Evolutionary conservation across 2,329 filamentous ascomycete species (phyloP).

Genomic region (Aspergillus texensis): DNA sequence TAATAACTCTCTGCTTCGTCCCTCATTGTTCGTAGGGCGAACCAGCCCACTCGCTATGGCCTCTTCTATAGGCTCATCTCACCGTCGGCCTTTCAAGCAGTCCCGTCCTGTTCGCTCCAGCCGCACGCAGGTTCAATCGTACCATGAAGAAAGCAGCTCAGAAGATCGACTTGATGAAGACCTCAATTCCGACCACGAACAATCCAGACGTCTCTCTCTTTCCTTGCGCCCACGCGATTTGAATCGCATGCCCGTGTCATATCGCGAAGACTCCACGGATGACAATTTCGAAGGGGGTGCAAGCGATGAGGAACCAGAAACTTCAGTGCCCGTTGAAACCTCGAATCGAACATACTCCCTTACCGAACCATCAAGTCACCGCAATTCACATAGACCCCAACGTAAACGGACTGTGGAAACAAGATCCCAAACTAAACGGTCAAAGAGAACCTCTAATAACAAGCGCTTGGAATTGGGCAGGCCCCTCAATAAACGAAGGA

Average conservation of each 20-base stretch:
- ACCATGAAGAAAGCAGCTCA: constrained; percentile 41
- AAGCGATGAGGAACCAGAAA: constrained; percentile 17
- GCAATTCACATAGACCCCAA: constrained; percentile 12
- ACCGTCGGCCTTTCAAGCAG: constrained; percentile 22
- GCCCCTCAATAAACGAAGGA: constrained; percentile 30
- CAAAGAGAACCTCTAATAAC: constrained; percentile 19
- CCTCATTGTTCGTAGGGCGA: constrained; percentile 18
- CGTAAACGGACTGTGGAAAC: constrained; percentile 23
- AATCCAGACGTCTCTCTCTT: constrained; percentile 23
- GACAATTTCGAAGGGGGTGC: constrained; percentile 22
- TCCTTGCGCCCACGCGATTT: constrained; percentile 36
- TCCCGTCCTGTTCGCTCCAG: constrained; percentile 39
- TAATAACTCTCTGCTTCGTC: constrained; percentile 7
- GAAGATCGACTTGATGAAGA: constrained; percentile 28
- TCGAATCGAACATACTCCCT: constrained; percentile 12
- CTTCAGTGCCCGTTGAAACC: constrained; percentile 14
- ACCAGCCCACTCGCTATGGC: constrained; percentile 30
- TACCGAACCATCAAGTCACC: constrained; percentile 12
- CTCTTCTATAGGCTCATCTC: constrained; percentile 26
- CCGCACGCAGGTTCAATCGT: constrained; percentile 39
- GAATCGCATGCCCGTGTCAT: constrained; percentile 30
- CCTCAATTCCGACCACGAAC: constrained; percentile 15
- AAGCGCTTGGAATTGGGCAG: constrained; percentile 23
- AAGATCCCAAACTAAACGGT: constrained; percentile 23
- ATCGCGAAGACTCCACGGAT: constrained; percentile 41